Evolutionary conservation across 139 green algal species (phyloP).

Genomic region (Pedinophyceae sp.): DNA sequence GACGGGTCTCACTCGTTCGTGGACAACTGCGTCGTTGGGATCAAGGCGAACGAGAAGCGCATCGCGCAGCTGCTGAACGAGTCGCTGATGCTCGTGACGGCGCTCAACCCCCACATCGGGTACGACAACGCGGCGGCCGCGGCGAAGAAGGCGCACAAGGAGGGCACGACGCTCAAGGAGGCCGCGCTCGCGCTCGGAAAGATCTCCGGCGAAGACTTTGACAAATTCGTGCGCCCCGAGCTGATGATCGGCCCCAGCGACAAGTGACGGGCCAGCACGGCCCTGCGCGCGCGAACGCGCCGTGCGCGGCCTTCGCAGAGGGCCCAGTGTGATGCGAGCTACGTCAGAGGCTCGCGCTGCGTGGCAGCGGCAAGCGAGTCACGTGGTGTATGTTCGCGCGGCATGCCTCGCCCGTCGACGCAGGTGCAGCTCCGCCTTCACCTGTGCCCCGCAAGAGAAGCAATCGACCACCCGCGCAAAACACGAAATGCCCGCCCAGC

Average conservation of each 20-base stretch:
- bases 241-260: conserved; percentile 64
- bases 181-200: conserved; percentile 54
- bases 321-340: no score
- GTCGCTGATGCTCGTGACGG: conserved; percentile 93
- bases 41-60: conserved; percentile 54
- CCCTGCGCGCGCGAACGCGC: no score
- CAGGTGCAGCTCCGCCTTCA: no score
- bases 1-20: conserved; percentile 67
- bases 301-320: no score
- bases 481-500: no score
- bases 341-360: no score
- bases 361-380: no score
- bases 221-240: conserved; percentile 73
- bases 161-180: conserved; percentile 65
- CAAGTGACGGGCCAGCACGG: no score
- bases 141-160: conserved; percentile 91
- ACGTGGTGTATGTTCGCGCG: no score
- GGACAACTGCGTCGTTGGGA: conserved; percentile 56
- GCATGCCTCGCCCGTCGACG: no score
- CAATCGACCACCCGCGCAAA: no score
- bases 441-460: no score
- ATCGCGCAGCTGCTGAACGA: conserved; percentile 72
- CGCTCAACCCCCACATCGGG: conserved; percentile 71
- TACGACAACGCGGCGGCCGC: conserved; percentile 88
- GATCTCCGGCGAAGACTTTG: conserved; percentile 63